phyloP scores from a whole-genome alignment of 768 basidiomycete species.

The Podaxis sp. region DNA sequence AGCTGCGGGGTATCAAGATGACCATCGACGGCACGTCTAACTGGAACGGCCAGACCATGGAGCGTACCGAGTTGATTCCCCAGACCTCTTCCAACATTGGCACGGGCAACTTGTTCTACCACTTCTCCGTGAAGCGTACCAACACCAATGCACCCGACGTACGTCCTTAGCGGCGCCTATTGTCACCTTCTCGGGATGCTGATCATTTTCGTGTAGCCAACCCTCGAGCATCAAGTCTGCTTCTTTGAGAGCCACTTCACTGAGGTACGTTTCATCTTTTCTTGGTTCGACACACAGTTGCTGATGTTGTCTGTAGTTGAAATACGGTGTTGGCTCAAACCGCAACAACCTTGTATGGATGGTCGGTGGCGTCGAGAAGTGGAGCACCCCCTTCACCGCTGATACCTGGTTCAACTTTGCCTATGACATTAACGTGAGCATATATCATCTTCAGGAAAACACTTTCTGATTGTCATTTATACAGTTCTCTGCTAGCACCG shows the following conservation, averaged over 20 bases:
- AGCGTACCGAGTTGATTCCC: constrained; percentile 43
- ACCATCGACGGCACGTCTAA: constrained; percentile 54
- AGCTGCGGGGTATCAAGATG: constrained; percentile 50
- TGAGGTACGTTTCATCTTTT: constrained; percentile 34
- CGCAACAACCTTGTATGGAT: constrained; percentile 54
- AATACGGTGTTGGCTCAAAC: constrained; percentile 54
- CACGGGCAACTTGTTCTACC: constrained; percentile 58
- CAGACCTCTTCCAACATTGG: constrained; percentile 55
- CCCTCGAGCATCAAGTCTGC: constrained; percentile 57
- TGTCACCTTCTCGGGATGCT: not conserved
- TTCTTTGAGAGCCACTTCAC: constrained; percentile 70
- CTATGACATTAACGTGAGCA: constrained; percentile 59
- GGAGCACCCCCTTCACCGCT: constrained; percentile 50
- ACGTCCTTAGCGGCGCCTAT: constrained; percentile 19
- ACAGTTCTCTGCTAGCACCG: constrained; percentile 52
- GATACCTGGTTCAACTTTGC: constrained; percentile 67
- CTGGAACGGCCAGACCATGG: constrained; percentile 54
- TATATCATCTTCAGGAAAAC: not conserved
- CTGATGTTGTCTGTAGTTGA: constrained; percentile 36
- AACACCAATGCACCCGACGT: constrained; percentile 54
- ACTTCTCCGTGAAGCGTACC: constrained; percentile 55
- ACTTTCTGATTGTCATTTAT: not conserved
- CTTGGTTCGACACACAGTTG: not conserved
- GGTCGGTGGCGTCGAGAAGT: constrained; percentile 43
- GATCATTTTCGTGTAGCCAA: constrained; percentile 32